Percentiles rank a stretch among this genome's conserved stretches.
phyloP scores from a whole-genome alignment of 208 protist genomes.

The Acanthamoeba polyphaga region DNA sequence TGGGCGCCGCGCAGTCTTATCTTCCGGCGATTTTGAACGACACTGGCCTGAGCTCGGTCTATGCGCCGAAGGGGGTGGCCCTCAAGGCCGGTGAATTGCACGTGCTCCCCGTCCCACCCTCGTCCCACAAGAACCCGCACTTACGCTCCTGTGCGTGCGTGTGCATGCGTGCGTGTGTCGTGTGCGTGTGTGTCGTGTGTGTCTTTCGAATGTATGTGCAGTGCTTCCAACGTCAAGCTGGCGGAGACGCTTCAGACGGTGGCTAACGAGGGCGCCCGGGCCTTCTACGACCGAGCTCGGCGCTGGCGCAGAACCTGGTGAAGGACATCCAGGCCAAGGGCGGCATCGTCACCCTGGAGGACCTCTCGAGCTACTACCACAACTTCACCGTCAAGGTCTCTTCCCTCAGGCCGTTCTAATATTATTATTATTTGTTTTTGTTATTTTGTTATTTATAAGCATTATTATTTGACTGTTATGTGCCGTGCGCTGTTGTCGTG shows the following conservation, averaged over 20 bases:
- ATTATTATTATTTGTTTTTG: no score
- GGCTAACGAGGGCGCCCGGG: conserved; percentile 62
- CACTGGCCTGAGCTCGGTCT: conserved; percentile 30
- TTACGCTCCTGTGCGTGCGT: background rate
- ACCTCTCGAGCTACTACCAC: conserved; percentile 29
- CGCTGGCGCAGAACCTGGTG: conserved; percentile 73
- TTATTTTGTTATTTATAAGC: no score
- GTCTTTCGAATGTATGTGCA: background rate
- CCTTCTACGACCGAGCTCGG: conserved; percentile 73
- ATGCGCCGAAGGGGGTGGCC: conserved; percentile 14
- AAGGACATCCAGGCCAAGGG: conserved; percentile 74
- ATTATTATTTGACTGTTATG: no score
- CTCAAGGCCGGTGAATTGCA: conserved; percentile 62
- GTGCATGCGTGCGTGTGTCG: background rate
- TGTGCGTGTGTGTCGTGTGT: background rate
- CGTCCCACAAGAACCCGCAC: background rate
- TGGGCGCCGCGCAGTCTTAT: background rate
- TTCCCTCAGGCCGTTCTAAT: background rate
- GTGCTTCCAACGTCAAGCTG: conserved; percentile 21
- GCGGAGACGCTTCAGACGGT: conserved; percentile 79
- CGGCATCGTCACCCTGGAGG: background rate
- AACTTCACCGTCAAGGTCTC: conserved; percentile 14
- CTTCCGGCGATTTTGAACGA: conserved; percentile 3
- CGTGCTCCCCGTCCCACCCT: background rate
- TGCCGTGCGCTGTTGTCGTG: conserved; percentile 23